These are phyloP conservation scores for Diplotaxis tenuifolia DNA, from an alignment of 345 rosid genomes.

Conservation along the genomic window DNA sequence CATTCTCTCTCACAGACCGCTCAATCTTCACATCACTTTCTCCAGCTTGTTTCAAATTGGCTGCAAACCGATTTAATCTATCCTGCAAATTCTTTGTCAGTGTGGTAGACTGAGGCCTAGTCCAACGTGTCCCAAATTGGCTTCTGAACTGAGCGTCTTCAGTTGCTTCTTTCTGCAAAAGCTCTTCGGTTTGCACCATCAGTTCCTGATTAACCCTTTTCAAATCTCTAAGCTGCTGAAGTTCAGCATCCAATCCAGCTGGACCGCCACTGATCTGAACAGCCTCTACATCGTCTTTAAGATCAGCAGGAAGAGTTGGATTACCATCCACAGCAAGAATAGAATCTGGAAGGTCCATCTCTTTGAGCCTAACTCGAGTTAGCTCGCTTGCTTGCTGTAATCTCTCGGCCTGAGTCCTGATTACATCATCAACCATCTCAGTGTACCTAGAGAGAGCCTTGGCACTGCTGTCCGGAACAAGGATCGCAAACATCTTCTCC, in stretches of 20 bases:
- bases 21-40: conserved; percentile 94
- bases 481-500: conserved; percentile 88
- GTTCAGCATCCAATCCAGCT: conserved; percentile 85
- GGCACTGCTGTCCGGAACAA: conserved; percentile 96
- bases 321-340: conserved; percentile 92
- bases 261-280: conserved; percentile 95
- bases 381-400: conserved; percentile 96
- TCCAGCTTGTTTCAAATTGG: conserved; percentile 93
- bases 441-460: conserved; percentile 98
- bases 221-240: conserved; percentile 91
- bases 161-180: conserved; percentile 92
- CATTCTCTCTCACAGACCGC: conserved; percentile 85
- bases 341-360: conserved; percentile 97
- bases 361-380: conserved; percentile 89
- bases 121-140: conserved; percentile 97
- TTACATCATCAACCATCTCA: conserved; percentile 95
- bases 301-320: conserved; percentile 58
- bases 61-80: conserved; percentile 87
- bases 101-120: conserved; percentile 96
- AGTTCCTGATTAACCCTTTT: conserved; percentile 91
- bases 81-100: conserved; percentile 94
- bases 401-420: conserved; percentile 92
- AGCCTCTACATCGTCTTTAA: conserved; percentile 92
- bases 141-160: conserved; percentile 94
- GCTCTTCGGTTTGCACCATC: conserved; percentile 89